Conservation (phyloP, 345 rosid genomes). For the Zanthoxylum bungeanum region DNA sequence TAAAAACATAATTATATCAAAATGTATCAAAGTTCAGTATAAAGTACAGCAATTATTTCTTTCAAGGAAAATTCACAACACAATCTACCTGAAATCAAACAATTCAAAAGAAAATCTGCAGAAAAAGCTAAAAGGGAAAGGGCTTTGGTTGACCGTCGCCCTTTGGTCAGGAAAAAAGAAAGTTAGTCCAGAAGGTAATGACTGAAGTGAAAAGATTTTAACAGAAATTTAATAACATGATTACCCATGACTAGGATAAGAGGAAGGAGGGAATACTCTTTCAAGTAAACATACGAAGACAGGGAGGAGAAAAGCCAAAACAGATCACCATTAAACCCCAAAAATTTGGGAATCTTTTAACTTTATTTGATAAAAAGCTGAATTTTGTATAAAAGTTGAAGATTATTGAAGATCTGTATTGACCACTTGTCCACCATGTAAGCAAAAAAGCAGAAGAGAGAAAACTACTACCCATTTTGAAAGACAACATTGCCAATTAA, state of each 20-base stretch:
- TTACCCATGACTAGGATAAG: not conserved
- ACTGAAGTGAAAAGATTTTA: not conserved
- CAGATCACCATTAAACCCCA: no score
- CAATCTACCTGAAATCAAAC: no score
- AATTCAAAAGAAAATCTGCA: no score
- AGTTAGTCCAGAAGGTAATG: not conserved
- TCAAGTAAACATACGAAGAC: not conserved
- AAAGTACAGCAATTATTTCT: not conserved
- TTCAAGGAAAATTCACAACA: not conserved
- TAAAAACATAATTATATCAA: not conserved
- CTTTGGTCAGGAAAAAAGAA: no score
- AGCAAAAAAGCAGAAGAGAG: not conserved
- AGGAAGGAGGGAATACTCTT: not conserved
- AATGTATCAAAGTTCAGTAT: not conserved
- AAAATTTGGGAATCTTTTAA: no score
- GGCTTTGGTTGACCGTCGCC: no score
- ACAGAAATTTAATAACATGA: not conserved
- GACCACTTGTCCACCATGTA: not conserved
- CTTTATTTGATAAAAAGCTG: no score
- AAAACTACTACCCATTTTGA: not conserved
- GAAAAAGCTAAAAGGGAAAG: no score
- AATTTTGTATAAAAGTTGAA: no score
- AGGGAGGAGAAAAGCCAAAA: not conserved
- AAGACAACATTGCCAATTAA: not conserved
- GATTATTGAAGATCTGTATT: no score